phyloP scores from a whole-genome alignment of 2,329 filamentous ascomycete genomes.

The Penicillium sp. region DNA sequence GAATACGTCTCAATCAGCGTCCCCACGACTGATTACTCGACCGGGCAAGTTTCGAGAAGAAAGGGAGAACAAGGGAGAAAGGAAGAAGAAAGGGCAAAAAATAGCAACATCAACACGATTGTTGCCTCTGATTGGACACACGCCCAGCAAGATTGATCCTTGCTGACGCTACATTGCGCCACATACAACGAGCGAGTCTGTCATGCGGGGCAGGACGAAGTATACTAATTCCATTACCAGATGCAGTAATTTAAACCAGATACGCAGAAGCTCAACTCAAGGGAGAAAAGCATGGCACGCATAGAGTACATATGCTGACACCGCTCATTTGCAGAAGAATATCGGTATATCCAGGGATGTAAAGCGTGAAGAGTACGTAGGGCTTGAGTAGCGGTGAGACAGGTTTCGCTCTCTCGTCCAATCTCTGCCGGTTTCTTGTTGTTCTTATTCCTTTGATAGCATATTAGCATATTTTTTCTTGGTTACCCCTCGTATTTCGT shows the following conservation, averaged over 20 bases:
- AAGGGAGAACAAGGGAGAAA: constrained; percentile 3
- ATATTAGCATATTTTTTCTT: not conserved
- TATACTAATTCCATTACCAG: not conserved
- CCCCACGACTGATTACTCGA: not conserved
- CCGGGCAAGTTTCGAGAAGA: constrained; percentile 10
- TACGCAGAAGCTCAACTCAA: too few relatives aligned
- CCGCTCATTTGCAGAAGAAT: not conserved
- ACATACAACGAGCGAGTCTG: not conserved
- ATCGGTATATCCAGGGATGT: not conserved
- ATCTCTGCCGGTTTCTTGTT: not conserved
- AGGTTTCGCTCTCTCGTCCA: not conserved
- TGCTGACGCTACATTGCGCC: not conserved
- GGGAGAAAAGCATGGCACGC: too few relatives aligned
- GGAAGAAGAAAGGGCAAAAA: constrained; percentile 4
- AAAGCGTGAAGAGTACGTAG: not conserved
- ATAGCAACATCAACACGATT: not conserved
- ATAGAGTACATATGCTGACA: not conserved
- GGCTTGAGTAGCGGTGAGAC: not conserved
- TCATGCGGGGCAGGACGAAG: constrained; percentile 1
- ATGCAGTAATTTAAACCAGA: not conserved
- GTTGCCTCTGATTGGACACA: not conserved
- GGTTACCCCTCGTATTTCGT: not conserved
- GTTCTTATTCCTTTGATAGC: not conserved
- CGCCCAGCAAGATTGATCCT: not conserved
- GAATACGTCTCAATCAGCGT: not conserved